These are phyloP conservation scores for Cercophora newfieldiana DNA, from an alignment of 495 filamentous ascomycete genomes.

Conservation along the genomic window DNA sequence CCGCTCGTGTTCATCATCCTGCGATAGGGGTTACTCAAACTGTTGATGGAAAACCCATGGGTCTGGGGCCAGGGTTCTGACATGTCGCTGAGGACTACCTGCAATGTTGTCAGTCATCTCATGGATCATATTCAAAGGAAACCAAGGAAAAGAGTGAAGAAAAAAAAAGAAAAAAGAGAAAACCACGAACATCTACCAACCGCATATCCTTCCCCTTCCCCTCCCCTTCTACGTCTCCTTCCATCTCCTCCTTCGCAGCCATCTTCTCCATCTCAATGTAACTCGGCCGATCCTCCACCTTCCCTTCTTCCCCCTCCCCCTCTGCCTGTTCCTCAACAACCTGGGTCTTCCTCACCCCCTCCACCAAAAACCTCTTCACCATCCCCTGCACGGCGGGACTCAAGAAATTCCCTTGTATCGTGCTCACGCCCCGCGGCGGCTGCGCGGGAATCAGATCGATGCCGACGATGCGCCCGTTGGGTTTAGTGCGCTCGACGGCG, in stretches of 20 bases:
- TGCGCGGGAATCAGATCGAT: slow-evolving; percentile 92
- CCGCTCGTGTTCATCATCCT: slow-evolving; percentile 99
- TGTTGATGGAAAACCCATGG: slow-evolving; percentile 75
- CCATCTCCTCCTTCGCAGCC: slow-evolving; percentile 26
- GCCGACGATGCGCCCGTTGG: slow-evolving; percentile 77
- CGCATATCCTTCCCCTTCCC: slow-evolving; percentile 28
- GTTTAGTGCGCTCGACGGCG: slow-evolving; percentile 73
- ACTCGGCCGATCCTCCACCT: slow-evolving; percentile 40
- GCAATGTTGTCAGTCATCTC: slow-evolving; percentile 19
- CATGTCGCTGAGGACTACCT: slow-evolving; percentile 95
- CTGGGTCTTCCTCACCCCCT: slow-evolving; percentile 49
- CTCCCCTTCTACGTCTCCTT: slow-evolving; percentile 3
- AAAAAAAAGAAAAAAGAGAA: not conserved
- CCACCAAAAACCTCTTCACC: slow-evolving; percentile 71
- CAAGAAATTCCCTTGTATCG: slow-evolving; percentile 92
- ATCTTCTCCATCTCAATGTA: slow-evolving; percentile 56
- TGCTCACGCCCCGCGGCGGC: slow-evolving; percentile 84
- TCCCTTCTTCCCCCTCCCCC: not conserved
- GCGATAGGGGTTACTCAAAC: slow-evolving; percentile 84
- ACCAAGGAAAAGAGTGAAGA: not conserved
- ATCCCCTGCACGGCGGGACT: slow-evolving; percentile 66
- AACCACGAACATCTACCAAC: slow-evolving; percentile 68
- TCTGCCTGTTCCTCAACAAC: not conserved
- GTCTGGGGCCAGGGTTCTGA: slow-evolving; percentile 89
- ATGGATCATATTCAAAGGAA: not conserved